Evolutionary conservation across 306 rosid species (phyloP).

Genomic region (Argentina anserina): DNA sequence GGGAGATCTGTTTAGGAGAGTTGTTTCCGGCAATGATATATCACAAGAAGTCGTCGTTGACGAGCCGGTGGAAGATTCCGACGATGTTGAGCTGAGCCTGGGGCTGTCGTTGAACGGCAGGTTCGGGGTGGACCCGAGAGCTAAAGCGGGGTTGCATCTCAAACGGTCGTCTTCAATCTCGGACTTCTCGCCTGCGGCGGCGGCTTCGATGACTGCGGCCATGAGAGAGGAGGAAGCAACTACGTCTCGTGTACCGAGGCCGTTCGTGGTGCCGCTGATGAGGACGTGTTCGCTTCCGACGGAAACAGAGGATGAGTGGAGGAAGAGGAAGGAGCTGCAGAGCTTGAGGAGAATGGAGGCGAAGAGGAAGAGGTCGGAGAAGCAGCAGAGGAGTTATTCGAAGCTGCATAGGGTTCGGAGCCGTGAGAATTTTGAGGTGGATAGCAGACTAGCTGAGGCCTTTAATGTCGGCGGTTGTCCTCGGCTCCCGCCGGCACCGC

Average conservation of each 20-base stretch:
- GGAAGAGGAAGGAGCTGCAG: constrained; percentile 80
- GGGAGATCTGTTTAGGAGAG: constrained; percentile 43
- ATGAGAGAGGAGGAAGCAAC: constrained; percentile 18
- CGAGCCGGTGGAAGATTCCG: constrained; percentile 14
- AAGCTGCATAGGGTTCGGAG: constrained; percentile 41
- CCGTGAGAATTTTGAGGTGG: constrained; percentile 27
- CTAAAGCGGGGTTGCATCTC: constrained; percentile 37
- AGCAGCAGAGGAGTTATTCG: constrained; percentile 51
- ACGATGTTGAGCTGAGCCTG: constrained; percentile 56
- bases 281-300: constrained; percentile 68
- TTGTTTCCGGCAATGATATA: constrained; percentile 29
- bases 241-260: constrained; percentile 4
- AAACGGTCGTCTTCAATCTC: constrained; percentile 57
- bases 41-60: constrained; percentile 21
- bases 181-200: constrained; percentile 23
- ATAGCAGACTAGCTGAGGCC: not conserved
- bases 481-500: constrained; percentile 5
- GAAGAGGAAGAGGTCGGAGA: constrained; percentile 59
- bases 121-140: constrained; percentile 72
- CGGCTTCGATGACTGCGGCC: not conserved
- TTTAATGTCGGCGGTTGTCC: not conserved
- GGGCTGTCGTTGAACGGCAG: constrained; percentile 81
- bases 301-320: constrained; percentile 61
- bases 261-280: constrained; percentile 22
- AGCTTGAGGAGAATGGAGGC: constrained; percentile 70